Conservation (phyloP, 2,329 filamentous ascomycete genomes). For the Trichoderma simmonsii region DNA sequence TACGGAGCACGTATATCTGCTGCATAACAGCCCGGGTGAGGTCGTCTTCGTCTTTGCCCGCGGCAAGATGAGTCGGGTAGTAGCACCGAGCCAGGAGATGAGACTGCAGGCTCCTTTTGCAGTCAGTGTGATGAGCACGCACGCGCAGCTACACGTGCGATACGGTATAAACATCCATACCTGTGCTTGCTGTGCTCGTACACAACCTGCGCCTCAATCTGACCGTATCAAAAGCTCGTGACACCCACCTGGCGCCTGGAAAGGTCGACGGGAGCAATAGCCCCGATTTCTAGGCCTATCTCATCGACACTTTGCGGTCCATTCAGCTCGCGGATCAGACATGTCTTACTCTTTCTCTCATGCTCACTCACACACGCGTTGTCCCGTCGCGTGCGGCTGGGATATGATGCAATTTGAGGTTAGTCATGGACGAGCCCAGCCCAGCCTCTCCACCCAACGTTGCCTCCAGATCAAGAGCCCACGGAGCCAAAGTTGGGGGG, state of each 20-base stretch:
- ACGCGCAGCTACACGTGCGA: neutral
- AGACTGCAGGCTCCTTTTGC: neutral
- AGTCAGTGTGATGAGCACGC: neutral
- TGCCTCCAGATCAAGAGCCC: neutral
- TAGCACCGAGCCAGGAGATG: slow-evolving; percentile 1
- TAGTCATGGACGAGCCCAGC: neutral
- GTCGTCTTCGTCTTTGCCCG: neutral
- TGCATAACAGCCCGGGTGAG: neutral
- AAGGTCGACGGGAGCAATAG: neutral
- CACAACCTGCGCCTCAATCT: neutral
- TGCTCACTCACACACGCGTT: neutral
- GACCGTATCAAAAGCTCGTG: neutral
- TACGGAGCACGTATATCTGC: neutral
- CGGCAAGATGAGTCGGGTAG: neutral
- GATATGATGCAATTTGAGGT: neutral
- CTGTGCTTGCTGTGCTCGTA: neutral
- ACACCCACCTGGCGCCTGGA: neutral
- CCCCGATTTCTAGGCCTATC: neutral
- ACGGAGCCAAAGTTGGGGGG: neutral
- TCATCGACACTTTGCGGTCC: neutral
- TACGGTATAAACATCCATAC: neutral
- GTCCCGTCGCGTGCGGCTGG: slow-evolving; percentile 3
- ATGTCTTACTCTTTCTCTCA: neutral
- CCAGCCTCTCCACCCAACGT: neutral
- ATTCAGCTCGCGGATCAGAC: neutral